Conservation (phyloP, 768 basidiomycete genomes). For the Cystobasidium tubakii region DNA sequence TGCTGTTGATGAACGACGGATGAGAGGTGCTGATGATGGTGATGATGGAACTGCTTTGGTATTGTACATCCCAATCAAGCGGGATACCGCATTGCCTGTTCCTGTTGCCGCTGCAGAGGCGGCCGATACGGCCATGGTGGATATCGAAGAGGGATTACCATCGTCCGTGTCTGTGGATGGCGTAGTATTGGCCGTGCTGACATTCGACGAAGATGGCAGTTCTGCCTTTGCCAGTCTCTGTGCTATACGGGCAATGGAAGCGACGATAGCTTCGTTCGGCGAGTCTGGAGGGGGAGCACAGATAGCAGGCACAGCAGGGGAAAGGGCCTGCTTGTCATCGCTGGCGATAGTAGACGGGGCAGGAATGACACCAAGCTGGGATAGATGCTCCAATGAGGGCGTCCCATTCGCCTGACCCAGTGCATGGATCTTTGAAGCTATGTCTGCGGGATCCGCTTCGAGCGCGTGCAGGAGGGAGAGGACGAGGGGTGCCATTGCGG, state of each 20-base stretch:
- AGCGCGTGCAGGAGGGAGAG: conserved; percentile 42
- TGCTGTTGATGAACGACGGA: not conserved
- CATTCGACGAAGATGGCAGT: not conserved
- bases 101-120: not conserved
- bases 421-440: conserved; percentile 39
- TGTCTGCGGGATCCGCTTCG: conserved; percentile 47
- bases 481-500: conserved; percentile 36
- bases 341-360: not conserved
- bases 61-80: conserved; percentile 17
- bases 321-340: not conserved
- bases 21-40: not conserved
- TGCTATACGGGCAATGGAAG: conserved; percentile 40
- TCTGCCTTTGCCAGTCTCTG: conserved; percentile 24
- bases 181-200: not conserved
- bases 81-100: not conserved
- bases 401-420: not conserved
- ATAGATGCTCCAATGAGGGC: not conserved
- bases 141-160: not conserved
- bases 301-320: too few species aligned
- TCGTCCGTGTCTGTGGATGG: conserved; percentile 9
- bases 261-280: conserved; percentile 42
- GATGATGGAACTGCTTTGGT: not conserved
- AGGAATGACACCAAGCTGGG: not conserved
- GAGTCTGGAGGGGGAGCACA: conserved; percentile 16
- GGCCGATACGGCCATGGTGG: not conserved